Evolutionary conservation across 768 basidiomycete species (phyloP), one percentile per base, ranked within the genome.

Genomic region (Pleurotus tuber-regium): DNA sequence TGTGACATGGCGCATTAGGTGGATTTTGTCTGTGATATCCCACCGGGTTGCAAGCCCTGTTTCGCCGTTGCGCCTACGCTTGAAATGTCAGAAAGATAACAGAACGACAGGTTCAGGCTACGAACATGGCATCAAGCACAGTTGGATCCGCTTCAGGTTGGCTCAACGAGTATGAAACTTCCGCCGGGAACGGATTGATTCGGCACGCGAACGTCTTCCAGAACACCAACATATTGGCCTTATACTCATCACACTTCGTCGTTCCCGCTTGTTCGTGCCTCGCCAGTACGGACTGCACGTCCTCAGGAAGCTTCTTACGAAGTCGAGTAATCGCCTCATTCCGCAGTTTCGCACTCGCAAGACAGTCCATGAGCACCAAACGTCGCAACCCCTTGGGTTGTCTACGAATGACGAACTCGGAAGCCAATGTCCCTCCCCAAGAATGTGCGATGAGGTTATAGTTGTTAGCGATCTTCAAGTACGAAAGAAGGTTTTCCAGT

Each of bases 401-500:
- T 14, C 46, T 31, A 30, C 46, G 46, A 48, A 48, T 31, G 19
- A 48, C 23, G 25, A 48, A 48, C 29, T 48, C 49, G 8, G 39
- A 50, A 8, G 38, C 49, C 28, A 59, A 54, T 16, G 59, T 63
- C 33, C 68, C 72, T n/a, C 68, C 70, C 38, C 65, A 81, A 11
- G 78, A 79, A 24, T 83, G 78, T 2, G 78, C 82, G 9, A 76
- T 53, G 5, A 82, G 44, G 52, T 73, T 63, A 54, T 70, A 83
- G 36, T 73, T 61, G 40, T 60, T 63, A 11, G 57, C 54, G 48
- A 80, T 73, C 5, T 60, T 67, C 48, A 81, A 63, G 57, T 77
- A 64, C 11, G 53, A 29, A 33, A 82, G 52, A 7, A 82, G 57
- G 60, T 68, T 72, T 24, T 73, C 64, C 18, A 81, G 72, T 60